Base-by-base conservation (phyloP, 2,329 filamentous ascomycete genomes). In the Scleromitrula shiraiana region DNA sequence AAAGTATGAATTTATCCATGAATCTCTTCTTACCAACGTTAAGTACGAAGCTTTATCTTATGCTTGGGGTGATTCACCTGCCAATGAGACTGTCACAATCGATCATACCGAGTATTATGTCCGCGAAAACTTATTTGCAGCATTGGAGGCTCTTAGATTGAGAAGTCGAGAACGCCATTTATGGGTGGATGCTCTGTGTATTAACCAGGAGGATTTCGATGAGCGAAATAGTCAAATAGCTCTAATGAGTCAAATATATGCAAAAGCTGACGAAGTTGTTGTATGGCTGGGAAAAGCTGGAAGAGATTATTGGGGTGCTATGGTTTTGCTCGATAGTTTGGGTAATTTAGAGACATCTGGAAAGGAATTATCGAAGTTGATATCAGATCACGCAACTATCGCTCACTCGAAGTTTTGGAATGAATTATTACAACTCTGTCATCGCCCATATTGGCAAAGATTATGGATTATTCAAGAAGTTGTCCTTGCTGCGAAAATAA, bases 41-140 rank as follows among this genome's bases (percentile, higher is more conserved):
- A 43, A 45, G 27, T 47, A 53, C 22, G 39, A 51, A 19, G 49
- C 49, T n/a, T 27, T 51, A 9, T 51, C 45, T 15, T 51, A 49
- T 41, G 45, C 45, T 30, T 51, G 45, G 49, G 45, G 49, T 10
- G 27, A 44, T 41, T 12, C 36, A 10, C 26, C 35, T 23, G 41
- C 27, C 15, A 50, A 26, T 8, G 33, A 40, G 22, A 27, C 35
- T 5, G 46, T 46, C 7, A 35, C 17, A 5, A 41, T 50, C 14
- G 47, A 36, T n/a, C 19, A 46, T 15, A 39, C 22, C 3, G 32
- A 30, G 15, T 46, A 26, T 15, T 35, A 39, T 17, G 14, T 50
- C 9, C 41, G 35, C 17, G 42, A 39, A 6, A 50, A 50, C 23
- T 7, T 50, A 19, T 46, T 41, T 29, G 24, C 41, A 7, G 47